A percentile compares a stretch with the other conserved stretches of the same genome.
Conservation (phyloP, 2,329 filamentous ascomycete genomes). For the Fusarium dimerum region DNA sequence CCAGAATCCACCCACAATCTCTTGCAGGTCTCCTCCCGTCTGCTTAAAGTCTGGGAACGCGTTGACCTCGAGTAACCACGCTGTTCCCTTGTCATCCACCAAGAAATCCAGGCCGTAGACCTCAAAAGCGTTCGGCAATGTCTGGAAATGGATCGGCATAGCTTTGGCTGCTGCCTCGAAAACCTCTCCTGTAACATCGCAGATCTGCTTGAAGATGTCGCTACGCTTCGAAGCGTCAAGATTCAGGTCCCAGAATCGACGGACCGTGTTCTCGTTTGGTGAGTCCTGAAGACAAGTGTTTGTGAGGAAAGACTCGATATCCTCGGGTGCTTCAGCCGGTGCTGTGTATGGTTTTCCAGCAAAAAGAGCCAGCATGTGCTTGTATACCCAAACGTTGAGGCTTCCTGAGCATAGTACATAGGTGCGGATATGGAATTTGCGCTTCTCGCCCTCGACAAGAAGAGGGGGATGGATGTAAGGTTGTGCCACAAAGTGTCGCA, state of each 20-base stretch:
- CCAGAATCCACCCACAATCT: constrained; percentile 76
- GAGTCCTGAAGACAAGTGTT: constrained; percentile 88
- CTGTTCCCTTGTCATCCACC: constrained; percentile 63
- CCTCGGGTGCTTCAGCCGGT: constrained; percentile 55
- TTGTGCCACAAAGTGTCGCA: constrained; percentile 94
- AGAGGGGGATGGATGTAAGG: constrained; percentile 91
- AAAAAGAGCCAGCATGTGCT: constrained; percentile 90
- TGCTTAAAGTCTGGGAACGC: constrained; percentile 95
- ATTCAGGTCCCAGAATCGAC: constrained; percentile 70
- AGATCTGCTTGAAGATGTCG: constrained; percentile 73
- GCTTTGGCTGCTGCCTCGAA: constrained; percentile 84
- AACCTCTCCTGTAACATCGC: constrained; percentile 68
- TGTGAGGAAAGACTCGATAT: constrained; percentile 78
- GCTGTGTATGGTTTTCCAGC: constrained; percentile 71
- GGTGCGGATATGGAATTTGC: constrained; percentile 93
- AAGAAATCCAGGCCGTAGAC: constrained; percentile 90
- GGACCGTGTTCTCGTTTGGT: constrained; percentile 64
- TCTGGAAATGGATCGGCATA: constrained; percentile 91
- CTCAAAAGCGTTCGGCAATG: constrained; percentile 86
- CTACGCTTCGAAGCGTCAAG: constrained; percentile 54
- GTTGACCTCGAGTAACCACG: constrained; percentile 89
- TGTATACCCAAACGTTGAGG: constrained; percentile 83
- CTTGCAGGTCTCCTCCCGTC: constrained; percentile 78
- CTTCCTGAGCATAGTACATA: constrained; percentile 84
- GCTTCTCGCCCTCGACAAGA: constrained; percentile 59